Evolutionary conservation across 2,329 filamentous ascomycete genomes (phyloP), one percentile per base, ranked within the genome.

Genomic region (Xylaria sp.): DNA sequence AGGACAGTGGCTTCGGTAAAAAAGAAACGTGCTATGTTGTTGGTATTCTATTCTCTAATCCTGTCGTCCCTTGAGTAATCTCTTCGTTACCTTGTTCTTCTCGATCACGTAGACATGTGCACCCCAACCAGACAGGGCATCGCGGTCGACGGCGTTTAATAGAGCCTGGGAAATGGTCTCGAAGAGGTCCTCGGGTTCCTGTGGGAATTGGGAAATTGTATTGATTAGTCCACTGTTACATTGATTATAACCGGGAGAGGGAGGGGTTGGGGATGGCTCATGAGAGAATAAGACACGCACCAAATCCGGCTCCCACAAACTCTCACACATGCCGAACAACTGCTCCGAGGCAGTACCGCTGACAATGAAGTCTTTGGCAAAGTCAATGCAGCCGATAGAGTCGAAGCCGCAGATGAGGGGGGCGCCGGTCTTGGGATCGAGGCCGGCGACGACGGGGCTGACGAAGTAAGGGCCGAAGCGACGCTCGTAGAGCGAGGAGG

Each of bases 41-140:
- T 44, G 23, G 23, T 30, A 30, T 52, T 52, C 39, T 47, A 46
- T 59, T 56, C 39, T 70, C 74, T 91, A 92, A 76, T 97, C 93
- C 80, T 97, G 93, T 81, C 92, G 87, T 74, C 92, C 92, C 86
- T 97, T 97, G 76, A 99, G 82, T 86, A 99, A 86, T 76, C 94
- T 85, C 88, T 97, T 97, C 72, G 94, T 97, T 65, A 99, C 91
- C 89, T 97, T 97, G 80, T 96, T 92, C 85, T 99, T 99, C 83
- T 97, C 94, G 76, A 99, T 96, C 73, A 99, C 96, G 80, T 97
- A 99, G 69, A 99, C 94, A 74, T 99, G 92, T 46, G 94, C 94
- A 74, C 94, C 94, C 94, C 94, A 97, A 66, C 94, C 94, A 44
- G 93, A 97, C 65, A 99, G 82, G 56, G 94, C 94, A 77, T 99